Conservation (phyloP, 2,329 filamentous ascomycete species). For the Tolypocladium cylindrosporum region DNA sequence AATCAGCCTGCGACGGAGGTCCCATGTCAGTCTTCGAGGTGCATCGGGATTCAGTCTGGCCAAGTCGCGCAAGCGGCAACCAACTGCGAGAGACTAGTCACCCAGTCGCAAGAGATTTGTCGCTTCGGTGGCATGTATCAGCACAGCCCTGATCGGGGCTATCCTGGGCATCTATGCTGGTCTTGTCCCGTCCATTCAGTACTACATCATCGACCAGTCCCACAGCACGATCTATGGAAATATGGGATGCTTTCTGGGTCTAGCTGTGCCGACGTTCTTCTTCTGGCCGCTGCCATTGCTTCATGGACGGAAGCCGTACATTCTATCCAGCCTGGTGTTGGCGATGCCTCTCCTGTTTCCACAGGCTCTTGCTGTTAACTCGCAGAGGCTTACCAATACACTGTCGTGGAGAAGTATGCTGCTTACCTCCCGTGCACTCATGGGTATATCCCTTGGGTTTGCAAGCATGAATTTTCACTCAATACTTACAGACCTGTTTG, state of each 20-base stretch:
- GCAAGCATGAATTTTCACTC: conserved; percentile 69
- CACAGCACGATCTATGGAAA: conserved; percentile 65
- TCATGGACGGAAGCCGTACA: conserved; percentile 69
- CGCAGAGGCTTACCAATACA: conserved; percentile 44
- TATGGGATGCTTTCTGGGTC: conserved; percentile 59
- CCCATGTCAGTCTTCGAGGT: conserved; percentile 43
- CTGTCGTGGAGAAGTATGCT: conserved; percentile 49
- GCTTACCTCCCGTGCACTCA: conserved; percentile 52
- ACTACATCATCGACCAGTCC: conserved; percentile 59
- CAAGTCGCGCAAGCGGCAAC: conserved; percentile 47
- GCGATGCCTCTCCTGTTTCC: conserved; percentile 67
- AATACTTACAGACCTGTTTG: conserved; percentile 64
- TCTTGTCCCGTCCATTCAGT: conserved; percentile 69
- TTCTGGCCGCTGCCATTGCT: conserved; percentile 66
- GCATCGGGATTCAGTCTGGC: conserved; percentile 40
- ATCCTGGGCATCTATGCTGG: conserved; percentile 69
- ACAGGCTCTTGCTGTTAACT: conserved; percentile 57
- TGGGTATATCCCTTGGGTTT: conserved; percentile 62
- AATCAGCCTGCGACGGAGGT: conserved; percentile 37
- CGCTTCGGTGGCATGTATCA: conserved; percentile 60
- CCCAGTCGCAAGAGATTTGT: conserved; percentile 56
- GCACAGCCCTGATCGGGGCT: conserved; percentile 61
- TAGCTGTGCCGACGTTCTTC: conserved; percentile 60
- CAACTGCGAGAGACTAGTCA: conserved; percentile 65
- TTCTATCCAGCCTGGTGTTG: conserved; percentile 56